Evolutionary conservation across 2,329 filamentous ascomycete genomes (phyloP), one percentile per base, ranked within the genome.

Genomic region (Hypoxylon sp.): DNA sequence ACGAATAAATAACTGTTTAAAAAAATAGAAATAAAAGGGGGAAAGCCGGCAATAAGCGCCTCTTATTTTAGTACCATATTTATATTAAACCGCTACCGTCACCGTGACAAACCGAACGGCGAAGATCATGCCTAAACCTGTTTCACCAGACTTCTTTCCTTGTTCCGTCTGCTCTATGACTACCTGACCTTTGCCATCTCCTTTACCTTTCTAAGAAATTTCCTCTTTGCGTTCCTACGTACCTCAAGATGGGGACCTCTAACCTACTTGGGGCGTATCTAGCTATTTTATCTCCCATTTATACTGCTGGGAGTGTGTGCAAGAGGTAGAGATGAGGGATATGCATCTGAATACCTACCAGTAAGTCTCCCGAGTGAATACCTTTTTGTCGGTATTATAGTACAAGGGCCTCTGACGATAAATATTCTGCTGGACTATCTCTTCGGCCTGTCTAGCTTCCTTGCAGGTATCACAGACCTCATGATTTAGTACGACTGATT

Each of bases 361-460:
- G 38, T 57, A 65, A 36, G 55, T 45, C 38, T 69, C 53, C 5
- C 45, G 52, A 11, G 62, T 32, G 30, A n/a, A 56, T n/a, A 3
- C 48, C 10, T 57, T 48, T 6, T 41, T 53, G 1, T 50, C 30
- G 3, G 14, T 13, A 13, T 60, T 60, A 19, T 41, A 67, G 34
- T 68, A 68, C 14, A 72, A 13, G 2, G 70, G 70, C 11, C 17
- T 19, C 49, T 65, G 53, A 2, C 56, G 62, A 51, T 70, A 41
- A 21, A 73, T 51, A 9, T 55, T 17, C 32, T 67, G 65, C 38
- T 70, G 65, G 41, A 63, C 69, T 5, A 57, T 51, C 43, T 73
- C 71, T 23, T 73, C 71, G 3, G 69, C 69, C 11, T 10, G 45
- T 10, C 69, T 55, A 17, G 46, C 25, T 2, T 58, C 25, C 21